Conservation (phyloP, 768 basidiomycete genomes). For the Leccinellum luteum region DNA sequence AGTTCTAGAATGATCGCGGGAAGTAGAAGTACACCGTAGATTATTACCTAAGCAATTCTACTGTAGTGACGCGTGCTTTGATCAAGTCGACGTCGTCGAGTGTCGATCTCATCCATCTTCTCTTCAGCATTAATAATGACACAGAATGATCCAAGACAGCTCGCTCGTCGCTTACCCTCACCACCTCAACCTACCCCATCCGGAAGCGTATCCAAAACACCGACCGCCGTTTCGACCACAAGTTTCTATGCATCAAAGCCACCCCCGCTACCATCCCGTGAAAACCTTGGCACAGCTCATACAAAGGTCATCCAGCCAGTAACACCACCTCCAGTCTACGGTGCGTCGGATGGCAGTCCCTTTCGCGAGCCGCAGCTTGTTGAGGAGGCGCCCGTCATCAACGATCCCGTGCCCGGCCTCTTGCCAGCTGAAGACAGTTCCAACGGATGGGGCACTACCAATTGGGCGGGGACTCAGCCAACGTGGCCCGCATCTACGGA, state of each 20-base stretch:
- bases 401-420: conserved; percentile 35
- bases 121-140: conserved; percentile 40
- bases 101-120: conserved; percentile 2
- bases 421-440: conserved; percentile 37
- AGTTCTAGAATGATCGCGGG: conserved; percentile 31
- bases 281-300: conserved; percentile 35
- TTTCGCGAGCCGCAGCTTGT: conserved; percentile 61
- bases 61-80: conserved; percentile 26
- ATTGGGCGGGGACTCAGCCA: conserved; percentile 15
- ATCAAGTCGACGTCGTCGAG: conserved; percentile 21
- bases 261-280: conserved; percentile 36
- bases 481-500: conserved; percentile 15
- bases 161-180: conserved; percentile 25
- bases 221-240: conserved; percentile 24
- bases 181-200: conserved; percentile 45
- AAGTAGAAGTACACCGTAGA: conserved; percentile 12
- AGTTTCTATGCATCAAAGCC: conserved; percentile 32
- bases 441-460: conserved; percentile 16
- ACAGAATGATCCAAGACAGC: conserved; percentile 44
- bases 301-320: conserved; percentile 33
- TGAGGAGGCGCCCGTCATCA: conserved; percentile 37
- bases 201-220: conserved; percentile 31
- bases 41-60: conserved; percentile 32
- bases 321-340: conserved; percentile 30
- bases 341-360: conserved; percentile 17